Percentiles rank a stretch among this genome's conserved stretches.
Evolutionary conservation across 495 filamentous ascomycete species (phyloP).

Genomic region (Symbiotaphrina buchneri): DNA sequence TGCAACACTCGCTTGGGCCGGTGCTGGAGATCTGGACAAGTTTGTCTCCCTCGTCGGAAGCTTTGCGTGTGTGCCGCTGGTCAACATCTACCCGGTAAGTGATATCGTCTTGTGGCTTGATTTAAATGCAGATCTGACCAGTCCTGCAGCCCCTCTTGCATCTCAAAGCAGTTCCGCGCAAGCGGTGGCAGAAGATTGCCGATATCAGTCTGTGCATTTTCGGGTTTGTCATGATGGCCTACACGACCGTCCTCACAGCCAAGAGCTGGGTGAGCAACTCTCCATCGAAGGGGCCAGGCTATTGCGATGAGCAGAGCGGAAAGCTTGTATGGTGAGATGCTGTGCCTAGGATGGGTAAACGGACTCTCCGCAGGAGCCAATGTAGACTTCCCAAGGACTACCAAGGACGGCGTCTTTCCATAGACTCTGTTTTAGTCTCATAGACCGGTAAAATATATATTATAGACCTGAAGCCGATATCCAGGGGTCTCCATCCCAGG

Average conservation of each 20-base stretch:
- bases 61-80: constrained; percentile 91
- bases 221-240: constrained; percentile 66
- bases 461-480: too few species aligned
- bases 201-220: constrained; percentile 61
- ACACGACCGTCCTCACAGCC: constrained; percentile 70
- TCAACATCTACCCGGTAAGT: constrained; percentile 92
- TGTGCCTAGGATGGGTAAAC: too few species aligned
- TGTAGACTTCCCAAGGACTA: too few species aligned
- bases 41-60: constrained; percentile 90
- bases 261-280: constrained; percentile 50
- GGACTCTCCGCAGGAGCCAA: too few species aligned
- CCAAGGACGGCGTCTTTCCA: too few species aligned
- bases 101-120: constrained; percentile 1
- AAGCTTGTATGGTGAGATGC: too few species aligned
- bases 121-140: constrained; percentile 8
- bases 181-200: constrained; percentile 31
- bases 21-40: constrained; percentile 85
- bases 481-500: too few species aligned
- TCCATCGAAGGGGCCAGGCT: constrained; percentile 23
- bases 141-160: constrained; percentile 59
- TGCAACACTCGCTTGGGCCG: constrained; percentile 71
- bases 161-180: constrained; percentile 51
- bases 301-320: too few species aligned
- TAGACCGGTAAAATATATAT: too few species aligned
- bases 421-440: too few species aligned